Evolutionary conservation across 116 monocot species (phyloP).

Genomic region (Phalaenopsis hybrid): DNA sequence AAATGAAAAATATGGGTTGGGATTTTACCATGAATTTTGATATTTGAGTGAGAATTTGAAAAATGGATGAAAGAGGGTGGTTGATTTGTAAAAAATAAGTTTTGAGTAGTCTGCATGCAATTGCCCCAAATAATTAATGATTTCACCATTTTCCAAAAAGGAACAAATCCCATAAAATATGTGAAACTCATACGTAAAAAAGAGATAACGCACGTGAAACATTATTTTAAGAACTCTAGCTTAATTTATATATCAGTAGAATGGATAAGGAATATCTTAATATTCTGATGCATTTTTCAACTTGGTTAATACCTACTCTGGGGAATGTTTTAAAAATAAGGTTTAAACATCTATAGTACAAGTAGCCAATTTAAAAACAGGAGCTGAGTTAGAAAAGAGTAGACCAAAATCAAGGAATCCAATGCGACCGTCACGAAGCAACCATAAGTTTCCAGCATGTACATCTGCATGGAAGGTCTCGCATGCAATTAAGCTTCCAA

Average conservation of each 20-base stretch:
- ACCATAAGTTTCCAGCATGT: conserved; percentile 94
- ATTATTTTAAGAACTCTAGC: not conserved
- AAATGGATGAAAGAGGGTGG: no score
- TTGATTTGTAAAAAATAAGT: no score
- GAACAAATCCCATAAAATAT: not conserved
- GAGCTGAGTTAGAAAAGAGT: conserved; percentile 10
- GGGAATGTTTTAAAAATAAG: not conserved
- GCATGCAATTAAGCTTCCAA: conserved; percentile 87
- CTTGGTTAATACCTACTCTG: not conserved
- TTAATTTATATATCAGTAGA: not conserved
- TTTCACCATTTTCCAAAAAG: not conserved
- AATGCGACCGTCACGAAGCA: conserved; percentile 87
- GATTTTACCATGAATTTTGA: no score
- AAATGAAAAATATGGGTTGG: no score
- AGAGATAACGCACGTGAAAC: not conserved
- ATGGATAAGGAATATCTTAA: not conserved
- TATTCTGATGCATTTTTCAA: not conserved
- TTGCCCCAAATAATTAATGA: not conserved
- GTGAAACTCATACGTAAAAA: not conserved
- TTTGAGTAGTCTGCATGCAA: no score
- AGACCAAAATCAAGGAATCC: conserved; percentile 98
- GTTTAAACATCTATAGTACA: not conserved
- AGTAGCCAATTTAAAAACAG: not conserved
- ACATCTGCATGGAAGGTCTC: conserved; percentile 97
- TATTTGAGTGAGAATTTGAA: no score